Percentiles rank a stretch among this genome's conserved stretches.
These are phyloP conservation scores for Antitrichia curtipendula DNA, from an alignment of 225 moss, liverwort and hornwort species.

Conservation along the genomic window DNA sequence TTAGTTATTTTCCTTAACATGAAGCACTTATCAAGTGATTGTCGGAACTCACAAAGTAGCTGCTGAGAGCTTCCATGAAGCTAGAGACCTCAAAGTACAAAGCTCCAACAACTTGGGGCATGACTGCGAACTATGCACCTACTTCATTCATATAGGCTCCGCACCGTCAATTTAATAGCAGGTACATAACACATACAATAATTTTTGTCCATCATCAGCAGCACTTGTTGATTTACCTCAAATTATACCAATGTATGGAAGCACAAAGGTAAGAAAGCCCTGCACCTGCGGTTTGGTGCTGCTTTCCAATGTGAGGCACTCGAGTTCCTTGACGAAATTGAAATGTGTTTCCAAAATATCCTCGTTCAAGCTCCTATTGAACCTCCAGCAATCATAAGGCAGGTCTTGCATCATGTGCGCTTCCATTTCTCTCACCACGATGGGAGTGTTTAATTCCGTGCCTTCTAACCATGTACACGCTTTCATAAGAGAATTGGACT, in stretches of 20 bases:
- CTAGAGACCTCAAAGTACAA: not conserved
- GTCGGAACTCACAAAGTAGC: not conserved
- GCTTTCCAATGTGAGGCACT: not conserved
- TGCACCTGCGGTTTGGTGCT: constrained; percentile 5
- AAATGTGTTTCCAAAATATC: constrained; percentile 1
- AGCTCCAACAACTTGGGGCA: not conserved
- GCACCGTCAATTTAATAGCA: not conserved
- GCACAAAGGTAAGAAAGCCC: not conserved
- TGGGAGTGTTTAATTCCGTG: not conserved
- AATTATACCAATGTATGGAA: not conserved
- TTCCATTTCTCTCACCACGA: constrained; percentile 9
- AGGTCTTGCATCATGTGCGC: constrained; percentile 12
- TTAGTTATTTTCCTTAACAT: not conserved
- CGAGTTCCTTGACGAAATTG: not conserved
- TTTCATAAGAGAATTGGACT: not conserved
- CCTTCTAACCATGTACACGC: constrained; percentile 10
- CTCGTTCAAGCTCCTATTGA: not conserved
- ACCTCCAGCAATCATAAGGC: not conserved
- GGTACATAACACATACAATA: not conserved
- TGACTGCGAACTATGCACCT: not conserved
- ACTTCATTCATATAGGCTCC: not conserved
- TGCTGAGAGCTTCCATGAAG: not conserved
- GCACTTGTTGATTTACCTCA: not conserved
- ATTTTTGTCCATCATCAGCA: not conserved
- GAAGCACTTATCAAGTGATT: not conserved